phyloP scores from a whole-genome alignment of 148 eudicot genomes.

The Cornus controversa region DNA sequence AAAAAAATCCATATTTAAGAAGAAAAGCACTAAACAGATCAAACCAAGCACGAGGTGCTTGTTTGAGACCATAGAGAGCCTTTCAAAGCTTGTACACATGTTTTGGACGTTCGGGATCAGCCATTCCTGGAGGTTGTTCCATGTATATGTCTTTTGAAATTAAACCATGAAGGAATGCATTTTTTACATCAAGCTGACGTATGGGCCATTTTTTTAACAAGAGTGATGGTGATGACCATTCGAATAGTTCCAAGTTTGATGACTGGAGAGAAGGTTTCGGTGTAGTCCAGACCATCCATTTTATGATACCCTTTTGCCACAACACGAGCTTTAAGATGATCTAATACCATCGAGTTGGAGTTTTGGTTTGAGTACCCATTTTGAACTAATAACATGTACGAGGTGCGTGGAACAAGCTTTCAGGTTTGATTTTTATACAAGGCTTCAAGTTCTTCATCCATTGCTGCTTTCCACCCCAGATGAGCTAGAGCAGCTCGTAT shows the following conservation, averaged over 20 bases:
- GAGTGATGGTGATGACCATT: neutral
- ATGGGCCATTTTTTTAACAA: neutral
- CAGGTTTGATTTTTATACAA: neutral
- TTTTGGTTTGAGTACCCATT: neutral
- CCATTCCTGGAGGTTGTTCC: too few species aligned
- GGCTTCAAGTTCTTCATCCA: conserved; percentile 4
- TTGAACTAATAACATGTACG: neutral
- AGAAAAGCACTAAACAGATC: too few species aligned
- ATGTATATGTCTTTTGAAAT: too few species aligned
- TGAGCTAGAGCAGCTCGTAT: neutral
- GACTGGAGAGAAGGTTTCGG: neutral
- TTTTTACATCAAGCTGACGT: neutral
- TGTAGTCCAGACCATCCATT: neutral
- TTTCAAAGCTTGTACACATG: too few species aligned
- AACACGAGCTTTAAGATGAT: neutral
- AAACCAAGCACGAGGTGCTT: too few species aligned
- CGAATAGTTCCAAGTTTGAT: neutral
- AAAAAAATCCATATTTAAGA: too few species aligned
- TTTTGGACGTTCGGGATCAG: too few species aligned
- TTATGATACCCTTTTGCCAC: conserved; percentile 8
- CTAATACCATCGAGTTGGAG: neutral
- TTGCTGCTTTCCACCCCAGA: neutral
- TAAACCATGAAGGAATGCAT: too few species aligned
- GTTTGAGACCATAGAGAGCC: too few species aligned
- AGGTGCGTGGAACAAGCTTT: neutral